Conservation (phyloP, 257 asterid species). For the Phtheirospermum japonicum region DNA sequence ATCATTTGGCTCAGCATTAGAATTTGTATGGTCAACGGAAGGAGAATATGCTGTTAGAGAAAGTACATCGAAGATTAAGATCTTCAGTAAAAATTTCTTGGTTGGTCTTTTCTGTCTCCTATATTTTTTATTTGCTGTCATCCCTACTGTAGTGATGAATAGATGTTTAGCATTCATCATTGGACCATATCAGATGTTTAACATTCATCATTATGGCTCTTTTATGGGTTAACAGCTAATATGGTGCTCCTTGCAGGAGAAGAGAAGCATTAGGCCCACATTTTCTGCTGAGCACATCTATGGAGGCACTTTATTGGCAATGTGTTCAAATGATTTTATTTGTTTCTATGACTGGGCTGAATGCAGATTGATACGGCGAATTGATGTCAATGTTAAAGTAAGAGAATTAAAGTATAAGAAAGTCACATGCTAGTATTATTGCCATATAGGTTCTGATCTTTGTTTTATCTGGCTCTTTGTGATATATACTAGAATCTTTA, state of each 20-base stretch:
- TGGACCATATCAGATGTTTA: not conserved
- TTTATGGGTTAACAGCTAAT: conserved; percentile 23
- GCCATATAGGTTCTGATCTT: conserved; percentile 15
- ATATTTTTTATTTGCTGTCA: not conserved
- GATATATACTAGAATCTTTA: conserved; percentile 70
- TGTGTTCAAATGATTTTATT: conserved; percentile 95
- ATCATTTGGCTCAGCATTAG: conserved; percentile 95
- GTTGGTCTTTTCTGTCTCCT: conserved; percentile 35
- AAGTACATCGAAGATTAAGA: conserved; percentile 86
- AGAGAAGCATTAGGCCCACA: conserved; percentile 95
- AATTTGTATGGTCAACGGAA: conserved; percentile 94
- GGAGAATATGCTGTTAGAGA: conserved; percentile 98
- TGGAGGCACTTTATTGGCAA: conserved; percentile 88
- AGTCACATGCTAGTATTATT: conserved; percentile 21
- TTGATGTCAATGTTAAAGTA: conserved; percentile 96
- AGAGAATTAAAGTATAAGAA: conserved; percentile 24
- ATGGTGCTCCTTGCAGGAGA: conserved; percentile 65
- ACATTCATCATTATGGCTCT: conserved; percentile 8
- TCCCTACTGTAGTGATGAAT: conserved; percentile 17
- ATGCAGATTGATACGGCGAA: conserved; percentile 88
- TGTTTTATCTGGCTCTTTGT: conserved; percentile 26
- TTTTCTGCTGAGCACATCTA: conserved; percentile 92
- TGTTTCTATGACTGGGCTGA: conserved; percentile 97
- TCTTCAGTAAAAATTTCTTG: conserved; percentile 78
- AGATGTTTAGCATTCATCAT: not conserved